Evolutionary conservation across 345 rosid species (phyloP), one percentile per base, ranked within the genome.

Genomic region (Corchorus capsularis): DNA sequence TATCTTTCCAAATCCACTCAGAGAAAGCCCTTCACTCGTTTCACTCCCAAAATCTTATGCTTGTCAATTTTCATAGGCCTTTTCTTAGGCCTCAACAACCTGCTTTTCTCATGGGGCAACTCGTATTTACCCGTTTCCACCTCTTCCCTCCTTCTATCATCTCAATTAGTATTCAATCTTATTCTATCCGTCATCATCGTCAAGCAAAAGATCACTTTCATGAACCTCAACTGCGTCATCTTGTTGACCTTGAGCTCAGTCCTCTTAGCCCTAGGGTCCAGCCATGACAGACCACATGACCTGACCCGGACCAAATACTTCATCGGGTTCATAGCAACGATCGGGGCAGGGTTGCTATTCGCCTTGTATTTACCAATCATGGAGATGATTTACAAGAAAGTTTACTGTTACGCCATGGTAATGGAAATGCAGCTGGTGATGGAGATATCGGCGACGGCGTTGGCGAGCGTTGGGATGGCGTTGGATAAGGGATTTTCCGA

Each of bases 121-220:
- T 90, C 96, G 1, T 93, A 91, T 80, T 88, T 94, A 9, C 98
- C 98, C 0, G 94, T 94, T 13, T 94, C 98, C 32, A 94, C 98
- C 8, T 89, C 97, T 1, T 82, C 98, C 32, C 97, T 93, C 73
- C 89, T 94, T 34, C 81, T 93, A 56, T 93, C 97, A 9, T 79
- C 98, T 0, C 97, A 94, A 49, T 88, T 93, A 8, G 67, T 90
- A 16, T 94, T 94, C 88, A 94, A 87, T 63, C 97, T 93, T 54
- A 71, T 94, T 55, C 87, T 93, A 78, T 91, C 97, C 0, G 92
- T 83, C 32, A 37, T 94, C 70, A 94, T 94, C 46, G 98, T 91
- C 20, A 91, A 86, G 59, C 95, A 90, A 77, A 87, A 71, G 52
- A 75, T 94, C 82, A 91, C 88, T 65, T 93, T 94, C 83, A 86